phyloP scores from a whole-genome alignment of 768 basidiomycete genomes.

The Suillus americanus region DNA sequence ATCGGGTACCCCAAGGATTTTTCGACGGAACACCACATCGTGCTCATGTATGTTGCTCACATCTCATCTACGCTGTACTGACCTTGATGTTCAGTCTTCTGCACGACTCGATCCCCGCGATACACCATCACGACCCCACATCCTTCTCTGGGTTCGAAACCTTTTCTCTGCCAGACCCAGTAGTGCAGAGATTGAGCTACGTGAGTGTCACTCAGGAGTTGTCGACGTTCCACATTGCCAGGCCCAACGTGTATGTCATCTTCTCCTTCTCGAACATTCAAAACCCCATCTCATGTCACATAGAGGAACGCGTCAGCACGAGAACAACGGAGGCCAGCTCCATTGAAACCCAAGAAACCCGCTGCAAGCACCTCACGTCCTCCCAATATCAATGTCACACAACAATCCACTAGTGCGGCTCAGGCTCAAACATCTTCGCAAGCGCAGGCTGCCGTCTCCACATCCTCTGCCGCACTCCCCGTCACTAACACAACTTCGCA shows the following conservation, averaged over 20 bases:
- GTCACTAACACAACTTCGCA: background rate
- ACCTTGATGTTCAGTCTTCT: too few species aligned
- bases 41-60: too few species aligned
- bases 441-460: background rate
- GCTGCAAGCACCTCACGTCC: background rate
- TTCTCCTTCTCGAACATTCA: too few species aligned
- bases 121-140: too few species aligned
- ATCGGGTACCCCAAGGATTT: too few species aligned
- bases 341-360: background rate
- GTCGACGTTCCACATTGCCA: background rate
- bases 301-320: background rate
- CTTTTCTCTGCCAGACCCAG: background rate
- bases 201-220: rapidly evolving
- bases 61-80: too few species aligned
- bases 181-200: background rate
- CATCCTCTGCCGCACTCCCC: background rate
- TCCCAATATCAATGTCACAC: background rate
- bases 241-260: background rate
- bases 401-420: background rate
- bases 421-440: background rate
- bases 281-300: background rate
- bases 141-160: background rate
- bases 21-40: too few species aligned
- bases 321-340: background rate
- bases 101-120: too few species aligned